A percentile compares a stretch with the other conserved stretches of the same genome.
Conservation (phyloP, 1,284 basidiomycete genomes). For the Ceraceosorus guamensis region DNA sequence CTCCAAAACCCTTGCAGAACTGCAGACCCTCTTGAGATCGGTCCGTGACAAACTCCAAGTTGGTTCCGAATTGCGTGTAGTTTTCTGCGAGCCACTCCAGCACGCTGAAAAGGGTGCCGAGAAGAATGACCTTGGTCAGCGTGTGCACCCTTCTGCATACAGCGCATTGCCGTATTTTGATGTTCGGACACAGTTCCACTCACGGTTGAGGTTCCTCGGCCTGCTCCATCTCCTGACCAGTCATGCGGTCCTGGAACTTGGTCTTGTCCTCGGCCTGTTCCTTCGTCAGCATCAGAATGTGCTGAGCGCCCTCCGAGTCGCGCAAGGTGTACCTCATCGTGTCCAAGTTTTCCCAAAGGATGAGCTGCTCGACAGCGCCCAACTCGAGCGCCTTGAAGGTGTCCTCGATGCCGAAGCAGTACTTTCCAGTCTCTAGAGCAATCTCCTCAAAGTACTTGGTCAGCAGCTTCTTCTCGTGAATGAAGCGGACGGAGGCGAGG, state of each 20-base stretch:
- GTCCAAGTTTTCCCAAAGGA: constrained; percentile 85
- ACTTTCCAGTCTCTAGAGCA: constrained; percentile 91
- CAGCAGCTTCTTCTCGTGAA: constrained; percentile 80
- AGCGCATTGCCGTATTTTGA: no score
- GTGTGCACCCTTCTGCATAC: no score
- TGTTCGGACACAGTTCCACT: no score
- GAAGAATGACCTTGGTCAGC: no score
- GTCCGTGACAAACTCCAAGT: constrained; percentile 60
- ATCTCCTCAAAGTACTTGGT: constrained; percentile 99
- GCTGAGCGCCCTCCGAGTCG: constrained; percentile 36
- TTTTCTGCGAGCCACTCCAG: constrained; percentile 92
- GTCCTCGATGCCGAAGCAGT: constrained; percentile 96
- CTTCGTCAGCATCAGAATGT: constrained; percentile 41
- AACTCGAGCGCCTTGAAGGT: constrained; percentile 94
- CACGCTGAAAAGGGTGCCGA: constrained; percentile 10
- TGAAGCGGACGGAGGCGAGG: constrained; percentile 96
- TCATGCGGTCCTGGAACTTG: constrained; percentile 90
- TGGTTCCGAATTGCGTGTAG: constrained; percentile 94
- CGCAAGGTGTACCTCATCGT: constrained; percentile 38
- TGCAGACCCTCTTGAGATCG: constrained; percentile 92
- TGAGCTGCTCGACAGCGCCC: constrained; percentile 90
- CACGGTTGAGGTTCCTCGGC: constrained; percentile 40
- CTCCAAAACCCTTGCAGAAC: constrained; percentile 97
- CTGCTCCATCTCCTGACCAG: constrained; percentile 91
- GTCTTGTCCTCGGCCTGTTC: constrained; percentile 62